Conservation (phyloP, 2,329 filamentous ascomycete genomes). For the Sphaerulina vaccinii region DNA sequence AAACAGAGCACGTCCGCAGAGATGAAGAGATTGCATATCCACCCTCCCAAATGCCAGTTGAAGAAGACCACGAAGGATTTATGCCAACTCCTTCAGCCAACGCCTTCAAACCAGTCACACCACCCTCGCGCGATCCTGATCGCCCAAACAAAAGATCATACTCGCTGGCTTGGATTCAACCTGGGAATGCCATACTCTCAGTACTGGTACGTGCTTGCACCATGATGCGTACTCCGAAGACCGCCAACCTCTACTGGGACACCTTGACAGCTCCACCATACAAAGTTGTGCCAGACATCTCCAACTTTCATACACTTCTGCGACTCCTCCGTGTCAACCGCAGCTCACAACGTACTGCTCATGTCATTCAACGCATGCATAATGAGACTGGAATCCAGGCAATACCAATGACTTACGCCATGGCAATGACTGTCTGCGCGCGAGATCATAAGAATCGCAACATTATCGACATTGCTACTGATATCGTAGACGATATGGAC, state of each 20-base stretch:
- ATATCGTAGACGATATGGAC: constrained; percentile 65
- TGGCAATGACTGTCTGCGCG: constrained; percentile 71
- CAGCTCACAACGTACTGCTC: constrained; percentile 61
- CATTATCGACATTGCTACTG: constrained; percentile 62
- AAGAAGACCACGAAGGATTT: constrained; percentile 24
- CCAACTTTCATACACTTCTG: constrained; percentile 69
- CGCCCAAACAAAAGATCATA: constrained; percentile 9
- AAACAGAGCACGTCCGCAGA: constrained; percentile 32
- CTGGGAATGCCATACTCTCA: constrained; percentile 62
- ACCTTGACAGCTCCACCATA: constrained; percentile 60
- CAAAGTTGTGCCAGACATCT: constrained; percentile 66
- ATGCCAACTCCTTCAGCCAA: constrained; percentile 33
- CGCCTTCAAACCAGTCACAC: constrained; percentile 29
- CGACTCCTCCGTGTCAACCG: constrained; percentile 64
- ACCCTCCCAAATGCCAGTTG: not conserved
- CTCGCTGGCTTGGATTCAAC: constrained; percentile 44
- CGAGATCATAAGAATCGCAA: constrained; percentile 75
- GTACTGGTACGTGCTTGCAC: constrained; percentile 66
- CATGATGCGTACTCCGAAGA: constrained; percentile 58
- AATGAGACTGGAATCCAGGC: constrained; percentile 32
- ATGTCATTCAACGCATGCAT: constrained; percentile 51
- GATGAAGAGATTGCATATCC: constrained; percentile 16
- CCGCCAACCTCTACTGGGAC: constrained; percentile 77
- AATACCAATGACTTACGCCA: constrained; percentile 59
- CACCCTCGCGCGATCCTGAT: constrained; percentile 18